Conservation (phyloP, 495 filamentous ascomycete genomes). For the Cercophora samala region DNA sequence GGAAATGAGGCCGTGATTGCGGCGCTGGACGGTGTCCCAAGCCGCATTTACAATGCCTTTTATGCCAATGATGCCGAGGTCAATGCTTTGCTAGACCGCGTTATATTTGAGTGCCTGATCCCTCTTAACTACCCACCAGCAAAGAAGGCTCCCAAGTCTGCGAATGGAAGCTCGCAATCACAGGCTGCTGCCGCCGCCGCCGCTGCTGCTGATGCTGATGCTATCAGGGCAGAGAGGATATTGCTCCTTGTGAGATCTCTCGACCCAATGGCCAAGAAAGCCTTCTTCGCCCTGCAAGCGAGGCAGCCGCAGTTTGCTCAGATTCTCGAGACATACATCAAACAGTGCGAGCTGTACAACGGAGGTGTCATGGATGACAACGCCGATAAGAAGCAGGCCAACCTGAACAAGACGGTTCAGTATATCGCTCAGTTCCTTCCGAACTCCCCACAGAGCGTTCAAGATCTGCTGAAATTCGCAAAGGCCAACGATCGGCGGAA, state of each 20-base stretch:
- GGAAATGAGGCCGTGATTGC: conserved; percentile 71
- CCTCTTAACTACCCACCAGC: conserved; percentile 83
- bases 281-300: conserved; percentile 82
- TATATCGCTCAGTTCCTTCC: conserved; percentile 71
- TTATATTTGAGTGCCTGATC: conserved; percentile 81
- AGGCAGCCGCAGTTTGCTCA: conserved; percentile 68
- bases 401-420: conserved; percentile 64
- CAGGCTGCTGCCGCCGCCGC: conserved; percentile 49
- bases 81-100: conserved; percentile 75
- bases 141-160: conserved; percentile 48
- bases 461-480: conserved; percentile 84
- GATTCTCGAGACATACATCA: conserved; percentile 67
- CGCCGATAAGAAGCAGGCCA: conserved; percentile 61
- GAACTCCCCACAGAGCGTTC: conserved; percentile 60
- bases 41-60: conserved; percentile 79
- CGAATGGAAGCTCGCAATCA: conserved; percentile 51
- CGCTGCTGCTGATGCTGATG: conserved; percentile 65
- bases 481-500: conserved; percentile 86
- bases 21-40: conserved; percentile 74
- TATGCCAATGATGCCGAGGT: conserved; percentile 90
- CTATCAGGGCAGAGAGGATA: conserved; percentile 79
- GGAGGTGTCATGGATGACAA: conserved; percentile 77
- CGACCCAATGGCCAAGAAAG: conserved; percentile 73
- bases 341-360: conserved; percentile 81
- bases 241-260: conserved; percentile 75